These are phyloP conservation scores for Penicillium sp. DNA, from an alignment of 2,329 filamentous ascomycete genomes.

Conservation along the genomic window DNA sequence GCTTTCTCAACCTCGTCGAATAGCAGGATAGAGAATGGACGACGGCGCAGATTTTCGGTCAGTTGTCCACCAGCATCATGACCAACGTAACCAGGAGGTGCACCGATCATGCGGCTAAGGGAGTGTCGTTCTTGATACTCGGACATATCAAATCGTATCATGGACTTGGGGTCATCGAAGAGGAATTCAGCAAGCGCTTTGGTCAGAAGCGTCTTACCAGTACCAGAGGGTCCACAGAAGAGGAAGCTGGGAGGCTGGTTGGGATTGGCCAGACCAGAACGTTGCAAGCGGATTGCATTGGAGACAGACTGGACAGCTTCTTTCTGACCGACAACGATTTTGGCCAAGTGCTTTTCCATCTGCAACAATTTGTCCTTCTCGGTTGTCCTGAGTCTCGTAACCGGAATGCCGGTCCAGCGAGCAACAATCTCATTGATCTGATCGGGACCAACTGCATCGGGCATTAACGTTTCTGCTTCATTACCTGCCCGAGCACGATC, in stretches of 20 bases:
- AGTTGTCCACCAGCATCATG: constrained; percentile 95
- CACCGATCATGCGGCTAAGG: constrained; percentile 94
- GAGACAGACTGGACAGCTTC: constrained; percentile 91
- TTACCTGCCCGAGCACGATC: constrained; percentile 53
- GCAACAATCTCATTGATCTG: constrained; percentile 99
- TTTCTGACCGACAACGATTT: constrained; percentile 86
- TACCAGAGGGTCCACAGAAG: constrained; percentile 97
- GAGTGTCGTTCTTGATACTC: constrained; percentile 98
- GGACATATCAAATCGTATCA: constrained; percentile 99
- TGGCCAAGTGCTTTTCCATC: constrained; percentile 84
- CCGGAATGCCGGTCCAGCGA: constrained; percentile 96
- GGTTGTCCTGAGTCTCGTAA: constrained; percentile 86
- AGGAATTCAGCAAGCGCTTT: constrained; percentile 97
- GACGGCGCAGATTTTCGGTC: constrained; percentile 87
- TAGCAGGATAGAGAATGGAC: constrained; percentile 94
- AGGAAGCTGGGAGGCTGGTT: constrained; percentile 97
- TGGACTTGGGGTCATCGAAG: constrained; percentile 93
- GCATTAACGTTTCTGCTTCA: constrained; percentile 66
- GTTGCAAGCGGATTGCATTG: constrained; percentile 91
- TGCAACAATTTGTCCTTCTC: constrained; percentile 98
- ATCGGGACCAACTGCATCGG: constrained; percentile 90
- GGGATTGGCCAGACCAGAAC: constrained; percentile 89
- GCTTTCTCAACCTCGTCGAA: constrained; percentile 99
- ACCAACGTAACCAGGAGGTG: constrained; percentile 93
- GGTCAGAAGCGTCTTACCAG: constrained; percentile 93